Percentiles rank a stretch among this genome's conserved stretches.
These are phyloP conservation scores for Haplosporangium gracile DNA, from an alignment of 192 early-diverging fungal genomes.

Conservation along the genomic window DNA sequence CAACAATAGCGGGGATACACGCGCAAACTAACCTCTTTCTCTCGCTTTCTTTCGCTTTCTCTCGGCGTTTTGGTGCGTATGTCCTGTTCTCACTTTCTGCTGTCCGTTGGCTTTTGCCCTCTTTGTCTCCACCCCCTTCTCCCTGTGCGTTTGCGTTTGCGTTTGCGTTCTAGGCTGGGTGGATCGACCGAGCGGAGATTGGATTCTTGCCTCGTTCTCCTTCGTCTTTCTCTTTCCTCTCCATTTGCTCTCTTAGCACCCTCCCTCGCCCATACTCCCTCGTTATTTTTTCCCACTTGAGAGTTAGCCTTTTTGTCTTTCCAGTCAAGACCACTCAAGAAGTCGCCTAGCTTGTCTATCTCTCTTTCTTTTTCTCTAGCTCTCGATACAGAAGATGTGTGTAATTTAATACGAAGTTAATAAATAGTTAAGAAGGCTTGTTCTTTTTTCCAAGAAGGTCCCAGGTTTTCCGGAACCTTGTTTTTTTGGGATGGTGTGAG, in stretches of 20 bases:
- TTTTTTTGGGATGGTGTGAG: neutral
- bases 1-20: neutral
- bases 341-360: neutral
- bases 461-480: constrained; percentile 1
- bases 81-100: neutral
- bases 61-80: neutral
- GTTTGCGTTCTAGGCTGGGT: neutral
- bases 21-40: neutral
- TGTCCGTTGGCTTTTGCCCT: neutral
- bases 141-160: neutral
- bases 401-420: neutral
- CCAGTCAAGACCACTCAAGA: neutral
- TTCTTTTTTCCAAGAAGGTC: neutral
- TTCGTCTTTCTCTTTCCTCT: neutral
- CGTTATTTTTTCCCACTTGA: neutral
- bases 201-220: neutral
- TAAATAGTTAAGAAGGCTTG: neutral
- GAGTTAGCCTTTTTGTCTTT: neutral
- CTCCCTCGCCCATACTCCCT: neutral
- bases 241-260: neutral
- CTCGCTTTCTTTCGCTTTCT: neutral
- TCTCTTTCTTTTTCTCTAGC: neutral
- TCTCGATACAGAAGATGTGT: neutral
- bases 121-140: neutral
- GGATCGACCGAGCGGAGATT: neutral